Evolutionary conservation across 2,329 filamentous ascomycete species (phyloP), one percentile per base, ranked within the genome.

Genomic region (Dactylellina leptospora): DNA sequence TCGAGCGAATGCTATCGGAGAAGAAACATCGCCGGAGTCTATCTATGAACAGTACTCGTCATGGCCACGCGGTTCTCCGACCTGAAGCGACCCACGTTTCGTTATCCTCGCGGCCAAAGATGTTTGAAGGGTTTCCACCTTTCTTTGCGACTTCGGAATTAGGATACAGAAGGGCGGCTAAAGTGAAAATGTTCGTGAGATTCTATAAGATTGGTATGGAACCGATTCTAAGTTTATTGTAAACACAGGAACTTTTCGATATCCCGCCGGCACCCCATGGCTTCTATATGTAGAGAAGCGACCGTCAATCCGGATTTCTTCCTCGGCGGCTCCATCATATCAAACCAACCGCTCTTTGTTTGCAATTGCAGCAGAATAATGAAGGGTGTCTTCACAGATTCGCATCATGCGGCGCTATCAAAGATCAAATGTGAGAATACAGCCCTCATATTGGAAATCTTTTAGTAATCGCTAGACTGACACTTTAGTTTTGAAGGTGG

Each of bases 221-320:
- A 22, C 13, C 9, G 3, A 45, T 20, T n/a, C 20, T 22, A 30
- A 48, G 1, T 10, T 22, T 23, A 23, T 1, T 27, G 5, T 22
- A 4, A 4, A 33, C 11, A 27, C 55, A 72, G 68, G 68, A 64
- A 64, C 45, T 72, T 72, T 36, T 72, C 68, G 28, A 60, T 72
- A 47, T 72, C 68, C 2, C 59, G 60, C n/a, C 68, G 68, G n/a
- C 64, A 72, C 30, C 68, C 68, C 8, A 64, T 72, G 68, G 47
- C 45, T 9, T 72, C 68, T 5, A 55, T 72, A 20, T 72, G 68
- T 18, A 33, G 68, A 28, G 68, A 72, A 40, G 68, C 61, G 13
- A 54, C 68, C 0, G 68, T 72, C 8, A 72, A 72, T 28, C 68
- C 68, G 5, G 45, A 64, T 25, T 72, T 72, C 38, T 72, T 72